Evolutionary conservation across 805 yeast genomes (phyloP).

Genomic region (Candida cerambycidarum): DNA sequence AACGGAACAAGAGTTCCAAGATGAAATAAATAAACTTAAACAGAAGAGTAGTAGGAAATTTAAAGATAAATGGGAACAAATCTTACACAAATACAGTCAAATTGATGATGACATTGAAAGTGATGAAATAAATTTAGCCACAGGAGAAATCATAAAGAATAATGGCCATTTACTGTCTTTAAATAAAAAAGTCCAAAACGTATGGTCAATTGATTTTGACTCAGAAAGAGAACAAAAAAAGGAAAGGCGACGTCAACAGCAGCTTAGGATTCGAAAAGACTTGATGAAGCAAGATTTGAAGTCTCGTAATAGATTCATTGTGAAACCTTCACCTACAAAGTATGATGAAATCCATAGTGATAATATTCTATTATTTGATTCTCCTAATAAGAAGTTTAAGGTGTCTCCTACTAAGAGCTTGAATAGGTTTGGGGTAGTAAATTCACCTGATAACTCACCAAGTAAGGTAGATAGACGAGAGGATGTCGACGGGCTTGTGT

Average conservation of each 20-base stretch:
- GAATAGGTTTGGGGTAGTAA: neutral
- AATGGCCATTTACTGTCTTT: conserved; percentile 67
- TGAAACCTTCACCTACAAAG: conserved; percentile 31
- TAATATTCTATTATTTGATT: conserved; percentile 4
- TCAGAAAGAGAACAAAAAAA: conserved; percentile 21
- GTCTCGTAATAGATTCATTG: conserved; percentile 7
- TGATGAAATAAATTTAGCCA: conserved; percentile 61
- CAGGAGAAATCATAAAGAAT: conserved; percentile 64
- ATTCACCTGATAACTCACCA: conserved; percentile 5
- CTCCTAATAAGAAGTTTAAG: conserved; percentile 14
- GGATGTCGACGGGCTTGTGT: neutral
- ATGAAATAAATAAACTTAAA: conserved; percentile 26
- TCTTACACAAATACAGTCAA: conserved; percentile 50
- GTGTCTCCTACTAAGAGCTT: conserved; percentile 13
- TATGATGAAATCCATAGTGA: conserved; percentile 5
- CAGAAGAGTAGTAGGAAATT: conserved; percentile 29
- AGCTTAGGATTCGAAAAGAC: conserved; percentile 12
- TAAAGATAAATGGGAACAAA: conserved; percentile 46
- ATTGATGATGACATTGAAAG: conserved; percentile 54
- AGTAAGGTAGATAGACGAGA: neutral
- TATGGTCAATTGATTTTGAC: conserved; percentile 39
- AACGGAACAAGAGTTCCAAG: conserved; percentile 21
- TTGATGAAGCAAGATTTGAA: conserved; percentile 19
- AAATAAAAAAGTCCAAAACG: conserved; percentile 17
- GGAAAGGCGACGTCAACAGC: conserved; percentile 11